Evolutionary conservation across 495 filamentous ascomycete species (phyloP).

Genomic region (Corynascus novoguineensis): DNA sequence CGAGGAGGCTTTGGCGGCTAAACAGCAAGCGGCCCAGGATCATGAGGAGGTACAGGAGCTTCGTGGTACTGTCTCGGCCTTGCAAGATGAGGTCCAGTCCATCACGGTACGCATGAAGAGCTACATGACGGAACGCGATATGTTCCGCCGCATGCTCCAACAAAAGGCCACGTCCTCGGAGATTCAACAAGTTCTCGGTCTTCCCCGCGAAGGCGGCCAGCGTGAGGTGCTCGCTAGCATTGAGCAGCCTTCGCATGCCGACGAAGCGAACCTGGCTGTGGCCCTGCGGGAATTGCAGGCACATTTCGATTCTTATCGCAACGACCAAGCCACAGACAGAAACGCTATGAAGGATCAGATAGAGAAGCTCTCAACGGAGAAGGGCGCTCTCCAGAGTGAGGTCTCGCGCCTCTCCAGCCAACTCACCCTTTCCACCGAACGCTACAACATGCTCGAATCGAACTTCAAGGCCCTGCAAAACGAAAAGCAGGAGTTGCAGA

Average conservation of each 20-base stretch:
- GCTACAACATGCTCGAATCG: constrained; percentile 83
- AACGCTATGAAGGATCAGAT: constrained; percentile 79
- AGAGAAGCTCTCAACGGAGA: constrained; percentile 73
- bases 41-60: constrained; percentile 67
- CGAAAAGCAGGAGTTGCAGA: constrained; percentile 80
- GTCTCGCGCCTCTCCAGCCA: constrained; percentile 72
- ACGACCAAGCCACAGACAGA: constrained; percentile 74
- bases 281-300: constrained; percentile 76
- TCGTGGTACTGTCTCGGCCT: constrained; percentile 54
- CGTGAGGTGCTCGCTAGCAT: constrained; percentile 47
- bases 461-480: constrained; percentile 76
- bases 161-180: constrained; percentile 58
- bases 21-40: constrained; percentile 63
- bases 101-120: constrained; percentile 77
- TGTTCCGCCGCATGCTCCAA: constrained; percentile 90
- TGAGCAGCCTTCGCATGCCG: constrained; percentile 38
- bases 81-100: constrained; percentile 67
- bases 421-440: constrained; percentile 69
- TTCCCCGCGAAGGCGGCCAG: constrained; percentile 49
- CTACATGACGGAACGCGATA: constrained; percentile 91
- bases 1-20: constrained; percentile 68
- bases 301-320: constrained; percentile 84
- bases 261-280: constrained; percentile 41
- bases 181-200: constrained; percentile 57
- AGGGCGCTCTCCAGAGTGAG: constrained; percentile 73